Evolutionary conservation across 2,329 filamentous ascomycete species (phyloP).

Genomic region (Phialophora tarda): DNA sequence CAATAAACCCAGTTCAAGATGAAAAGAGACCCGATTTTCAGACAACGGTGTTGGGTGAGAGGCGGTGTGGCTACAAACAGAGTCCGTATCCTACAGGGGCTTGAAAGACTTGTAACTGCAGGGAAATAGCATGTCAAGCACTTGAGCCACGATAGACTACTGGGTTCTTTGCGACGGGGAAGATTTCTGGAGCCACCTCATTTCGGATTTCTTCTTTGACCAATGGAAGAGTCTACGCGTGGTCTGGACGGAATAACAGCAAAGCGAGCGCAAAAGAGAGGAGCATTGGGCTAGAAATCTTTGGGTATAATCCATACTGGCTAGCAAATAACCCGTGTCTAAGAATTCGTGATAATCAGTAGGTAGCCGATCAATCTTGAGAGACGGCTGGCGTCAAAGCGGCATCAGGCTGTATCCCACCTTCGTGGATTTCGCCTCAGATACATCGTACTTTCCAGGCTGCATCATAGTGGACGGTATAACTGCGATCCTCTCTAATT

Average conservation of each 20-base stretch:
- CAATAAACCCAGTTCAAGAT: slow-evolving; percentile 11
- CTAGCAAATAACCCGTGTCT: background rate
- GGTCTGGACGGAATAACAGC: background rate
- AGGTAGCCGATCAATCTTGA: background rate
- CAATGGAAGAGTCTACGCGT: background rate
- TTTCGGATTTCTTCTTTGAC: background rate
- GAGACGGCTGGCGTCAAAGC: background rate
- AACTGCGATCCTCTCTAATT: background rate
- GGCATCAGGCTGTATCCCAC: slow-evolving; percentile 7
- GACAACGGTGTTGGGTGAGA: background rate
- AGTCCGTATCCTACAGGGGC: background rate
- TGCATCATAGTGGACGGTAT: background rate
- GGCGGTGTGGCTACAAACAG: background rate
- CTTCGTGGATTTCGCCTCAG: background rate
- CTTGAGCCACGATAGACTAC: background rate
- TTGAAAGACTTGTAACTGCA: background rate
- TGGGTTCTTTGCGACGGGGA: background rate
- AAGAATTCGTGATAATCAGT: background rate
- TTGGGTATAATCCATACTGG: background rate
- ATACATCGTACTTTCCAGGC: background rate
- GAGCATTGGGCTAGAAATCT: background rate
- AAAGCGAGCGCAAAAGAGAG: background rate
- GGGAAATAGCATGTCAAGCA: background rate
- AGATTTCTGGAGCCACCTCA: background rate
- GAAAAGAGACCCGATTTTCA: background rate